These are phyloP conservation scores for Microsporum canis DNA, from an alignment of 2,329 filamentous ascomycete genomes.

Conservation along the genomic window DNA sequence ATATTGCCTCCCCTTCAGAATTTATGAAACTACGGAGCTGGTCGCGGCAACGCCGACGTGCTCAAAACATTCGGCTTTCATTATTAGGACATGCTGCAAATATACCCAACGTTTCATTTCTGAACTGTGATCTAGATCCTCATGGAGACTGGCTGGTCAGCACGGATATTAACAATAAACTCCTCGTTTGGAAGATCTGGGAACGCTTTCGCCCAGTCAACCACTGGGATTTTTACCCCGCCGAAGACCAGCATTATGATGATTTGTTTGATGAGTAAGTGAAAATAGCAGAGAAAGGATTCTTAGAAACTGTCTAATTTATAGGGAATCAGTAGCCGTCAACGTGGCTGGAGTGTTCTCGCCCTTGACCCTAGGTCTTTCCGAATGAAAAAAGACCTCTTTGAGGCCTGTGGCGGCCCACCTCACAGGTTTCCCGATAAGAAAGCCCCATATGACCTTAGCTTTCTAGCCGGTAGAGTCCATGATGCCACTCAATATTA, in stretches of 20 bases:
- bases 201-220: slow-evolving; percentile 21
- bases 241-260: background rate
- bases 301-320: slow-evolving; percentile 18
- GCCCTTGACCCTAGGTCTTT: slow-evolving; percentile 37
- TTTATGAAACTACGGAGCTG: slow-evolving; percentile 21
- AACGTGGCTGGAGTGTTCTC: slow-evolving; percentile 37
- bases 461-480: slow-evolving; percentile 19
- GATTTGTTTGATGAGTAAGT: slow-evolving; percentile 8
- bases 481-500: slow-evolving; percentile 23
- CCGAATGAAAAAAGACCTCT: slow-evolving; percentile 23
- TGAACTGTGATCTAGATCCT: slow-evolving; percentile 46
- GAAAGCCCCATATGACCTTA: slow-evolving; percentile 17
- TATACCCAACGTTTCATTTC: slow-evolving; percentile 48
- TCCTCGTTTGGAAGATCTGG: slow-evolving; percentile 42
- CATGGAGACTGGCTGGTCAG: slow-evolving; percentile 47
- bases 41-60: slow-evolving; percentile 25
- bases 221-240: slow-evolving; percentile 10
- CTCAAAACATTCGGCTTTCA: slow-evolving; percentile 33
- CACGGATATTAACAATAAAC: slow-evolving; percentile 43
- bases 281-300: background rate
- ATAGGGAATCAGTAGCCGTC: slow-evolving; percentile 5
- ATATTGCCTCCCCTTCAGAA: slow-evolving; percentile 18
- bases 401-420: slow-evolving; percentile 33
- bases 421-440: slow-evolving; percentile 16
- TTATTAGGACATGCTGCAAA: slow-evolving; percentile 39